phyloP scores from a whole-genome alignment of 345 rosid species.

The Barbarea vulgaris region DNA sequence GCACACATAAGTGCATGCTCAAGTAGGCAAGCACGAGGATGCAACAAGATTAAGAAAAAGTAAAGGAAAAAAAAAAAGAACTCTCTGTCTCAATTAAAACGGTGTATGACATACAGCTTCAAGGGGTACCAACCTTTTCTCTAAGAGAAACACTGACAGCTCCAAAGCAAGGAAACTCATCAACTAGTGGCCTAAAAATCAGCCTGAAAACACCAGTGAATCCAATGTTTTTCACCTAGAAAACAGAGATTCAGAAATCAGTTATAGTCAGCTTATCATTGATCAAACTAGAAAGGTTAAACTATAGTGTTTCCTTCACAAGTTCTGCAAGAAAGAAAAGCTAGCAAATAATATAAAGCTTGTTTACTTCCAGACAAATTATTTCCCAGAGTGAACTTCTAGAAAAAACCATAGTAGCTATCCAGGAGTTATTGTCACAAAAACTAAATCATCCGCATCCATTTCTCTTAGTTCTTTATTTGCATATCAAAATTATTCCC shows the following conservation, averaged over 20 bases:
- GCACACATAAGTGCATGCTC: constrained; percentile 3
- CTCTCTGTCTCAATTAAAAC: constrained; percentile 22
- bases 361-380: neutral
- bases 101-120: constrained; percentile 2
- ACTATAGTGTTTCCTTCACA: neutral
- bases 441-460: neutral
- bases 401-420: neutral
- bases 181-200: constrained; percentile 91
- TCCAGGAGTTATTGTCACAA: neutral
- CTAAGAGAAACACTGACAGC: constrained; percentile 88
- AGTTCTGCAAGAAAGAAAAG: constrained; percentile 4
- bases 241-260: constrained; percentile 28
- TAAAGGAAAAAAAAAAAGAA: neutral
- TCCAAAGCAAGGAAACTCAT: constrained; percentile 98
- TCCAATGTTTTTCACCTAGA: constrained; percentile 90
- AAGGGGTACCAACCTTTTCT: constrained; percentile 65
- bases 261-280: constrained; percentile 18
- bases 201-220: constrained; percentile 99
- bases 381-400: neutral
- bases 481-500: neutral
- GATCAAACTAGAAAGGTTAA: neutral
- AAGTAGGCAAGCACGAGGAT: neutral
- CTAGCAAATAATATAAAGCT: neutral
- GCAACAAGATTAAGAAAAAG: constrained; percentile 12
- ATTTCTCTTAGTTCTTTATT: too few relatives aligned